Evolutionary conservation across 768 basidiomycete species (phyloP).

Genomic region (Phaeotremella skinneri): DNA sequence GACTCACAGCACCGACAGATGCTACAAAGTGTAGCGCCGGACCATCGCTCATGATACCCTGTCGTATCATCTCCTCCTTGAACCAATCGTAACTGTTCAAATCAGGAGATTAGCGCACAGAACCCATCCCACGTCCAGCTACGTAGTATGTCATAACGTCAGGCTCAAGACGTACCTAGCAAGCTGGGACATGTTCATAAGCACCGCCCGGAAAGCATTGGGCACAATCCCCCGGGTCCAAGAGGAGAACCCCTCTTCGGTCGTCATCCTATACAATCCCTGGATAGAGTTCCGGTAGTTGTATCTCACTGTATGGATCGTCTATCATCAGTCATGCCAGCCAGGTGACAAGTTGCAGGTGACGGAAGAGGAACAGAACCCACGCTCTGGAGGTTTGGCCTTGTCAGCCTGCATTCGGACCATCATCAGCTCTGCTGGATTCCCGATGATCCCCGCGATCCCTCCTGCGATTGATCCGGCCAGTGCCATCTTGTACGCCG

Average conservation of each 20-base stretch:
- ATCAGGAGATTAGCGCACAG: neutral
- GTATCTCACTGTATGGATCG: constrained; percentile 60
- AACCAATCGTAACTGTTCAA: constrained; percentile 79
- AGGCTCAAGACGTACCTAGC: constrained; percentile 64
- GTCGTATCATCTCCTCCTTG: constrained; percentile 76
- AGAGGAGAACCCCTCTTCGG: constrained; percentile 77
- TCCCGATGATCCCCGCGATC: constrained; percentile 83
- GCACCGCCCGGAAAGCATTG: constrained; percentile 76
- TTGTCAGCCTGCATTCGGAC: constrained; percentile 86
- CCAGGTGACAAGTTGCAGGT: no score
- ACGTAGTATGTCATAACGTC: neutral
- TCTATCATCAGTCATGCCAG: neutral
- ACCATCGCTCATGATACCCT: constrained; percentile 72
- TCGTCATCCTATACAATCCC: constrained; percentile 84
- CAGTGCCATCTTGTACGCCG: constrained; percentile 74
- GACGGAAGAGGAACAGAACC: no score
- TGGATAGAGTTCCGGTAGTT: constrained; percentile 89
- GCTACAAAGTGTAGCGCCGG: constrained; percentile 80
- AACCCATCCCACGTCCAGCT: neutral
- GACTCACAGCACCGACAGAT: constrained; percentile 75
- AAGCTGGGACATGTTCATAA: constrained; percentile 91
- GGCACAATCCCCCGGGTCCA: constrained; percentile 74
- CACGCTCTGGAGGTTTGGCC: constrained; percentile 72
- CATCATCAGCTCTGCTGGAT: constrained; percentile 61
- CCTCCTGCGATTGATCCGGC: constrained; percentile 87